Conservation (phyloP, 2,329 filamentous ascomycete species). For the Calonectria multiphialidica region DNA sequence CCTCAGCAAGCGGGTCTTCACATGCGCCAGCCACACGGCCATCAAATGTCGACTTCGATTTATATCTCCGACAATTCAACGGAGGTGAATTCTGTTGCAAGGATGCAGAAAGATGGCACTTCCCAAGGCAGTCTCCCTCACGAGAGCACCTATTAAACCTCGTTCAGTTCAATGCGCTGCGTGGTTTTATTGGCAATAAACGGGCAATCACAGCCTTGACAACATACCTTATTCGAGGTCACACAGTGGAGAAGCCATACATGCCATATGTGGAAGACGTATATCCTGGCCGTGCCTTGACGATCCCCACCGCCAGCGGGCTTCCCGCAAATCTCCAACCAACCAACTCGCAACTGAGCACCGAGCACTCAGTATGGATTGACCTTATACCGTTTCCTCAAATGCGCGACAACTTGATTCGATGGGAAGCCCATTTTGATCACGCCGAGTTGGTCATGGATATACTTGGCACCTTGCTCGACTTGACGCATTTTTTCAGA, state of each 20-base stretch:
- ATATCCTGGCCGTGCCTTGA: background rate
- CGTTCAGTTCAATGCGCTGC: conserved; percentile 5
- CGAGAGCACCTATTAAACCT: background rate
- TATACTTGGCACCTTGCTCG: conserved; percentile 10
- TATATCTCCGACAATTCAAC: background rate
- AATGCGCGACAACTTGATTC: conserved; percentile 27
- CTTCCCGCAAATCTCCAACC: conserved; percentile 22
- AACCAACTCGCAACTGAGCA: conserved; percentile 27
- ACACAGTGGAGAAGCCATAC: background rate
- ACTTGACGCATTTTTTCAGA: background rate
- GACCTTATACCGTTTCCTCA: conserved; percentile 25
- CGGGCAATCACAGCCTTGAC: background rate
- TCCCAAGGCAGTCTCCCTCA: background rate
- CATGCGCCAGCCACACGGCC: background rate
- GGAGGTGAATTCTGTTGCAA: background rate
- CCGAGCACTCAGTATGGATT: conserved; percentile 23
- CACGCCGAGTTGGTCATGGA: conserved; percentile 22
- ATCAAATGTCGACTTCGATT: too few relatives aligned
- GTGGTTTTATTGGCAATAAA: background rate
- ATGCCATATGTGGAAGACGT: background rate
- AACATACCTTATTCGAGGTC: background rate
- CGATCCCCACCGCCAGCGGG: background rate
- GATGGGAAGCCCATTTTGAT: conserved; percentile 15
- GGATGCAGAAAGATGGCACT: background rate
- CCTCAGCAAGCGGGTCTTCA: background rate